phyloP scores from a whole-genome alignment of 2,329 filamentous ascomycete genomes.

The Orbilia oligospora region DNA sequence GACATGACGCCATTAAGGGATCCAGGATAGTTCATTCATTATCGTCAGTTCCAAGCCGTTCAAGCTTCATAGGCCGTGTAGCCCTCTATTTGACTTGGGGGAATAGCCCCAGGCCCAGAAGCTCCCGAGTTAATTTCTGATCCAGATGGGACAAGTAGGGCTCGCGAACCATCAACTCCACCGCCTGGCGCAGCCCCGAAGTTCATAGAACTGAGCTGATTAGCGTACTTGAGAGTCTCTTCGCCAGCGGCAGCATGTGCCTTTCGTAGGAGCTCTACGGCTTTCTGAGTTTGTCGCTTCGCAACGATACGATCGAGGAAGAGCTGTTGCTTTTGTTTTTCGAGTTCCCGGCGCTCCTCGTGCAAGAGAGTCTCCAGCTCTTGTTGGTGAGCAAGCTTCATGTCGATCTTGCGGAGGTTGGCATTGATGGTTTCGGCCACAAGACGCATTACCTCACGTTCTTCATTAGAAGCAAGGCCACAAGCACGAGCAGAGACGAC shows the following conservation, averaged over 20 bases:
- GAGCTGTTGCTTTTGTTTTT: conserved; percentile 90
- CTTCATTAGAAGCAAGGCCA: conserved; percentile 92
- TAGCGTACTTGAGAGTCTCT: conserved; percentile 66
- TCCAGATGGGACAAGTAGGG: conserved; percentile 37
- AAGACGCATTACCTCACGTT: conserved; percentile 94
- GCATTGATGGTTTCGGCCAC: conserved; percentile 93
- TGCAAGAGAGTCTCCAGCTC: conserved; percentile 95
- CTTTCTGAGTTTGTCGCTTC: conserved; percentile 86
- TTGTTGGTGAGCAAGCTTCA: conserved; percentile 95
- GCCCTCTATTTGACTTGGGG: conserved; percentile 56
- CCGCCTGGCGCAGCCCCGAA: conserved; percentile 47
- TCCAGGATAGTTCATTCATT: conserved; percentile 18
- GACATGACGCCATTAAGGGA: conserved; percentile 38
- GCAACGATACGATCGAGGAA: conserved; percentile 93
- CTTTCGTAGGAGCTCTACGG: conserved; percentile 80
- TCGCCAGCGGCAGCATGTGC: conserved; percentile 67
- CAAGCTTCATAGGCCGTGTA: conserved; percentile 52
- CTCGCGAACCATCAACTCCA: conserved; percentile 69
- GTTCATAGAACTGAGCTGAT: conserved; percentile 64
- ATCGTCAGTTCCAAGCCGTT: conserved; percentile 18
- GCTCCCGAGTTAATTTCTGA: conserved; percentile 38
- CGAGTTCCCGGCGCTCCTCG: conserved; percentile 91
- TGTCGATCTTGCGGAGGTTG: conserved; percentile 93
- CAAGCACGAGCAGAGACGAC: conserved; percentile 87
- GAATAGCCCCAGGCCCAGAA: conserved; percentile 43